Evolutionary conservation across 495 filamentous ascomycete species (phyloP).

Genomic region (Neurospora sp.): DNA sequence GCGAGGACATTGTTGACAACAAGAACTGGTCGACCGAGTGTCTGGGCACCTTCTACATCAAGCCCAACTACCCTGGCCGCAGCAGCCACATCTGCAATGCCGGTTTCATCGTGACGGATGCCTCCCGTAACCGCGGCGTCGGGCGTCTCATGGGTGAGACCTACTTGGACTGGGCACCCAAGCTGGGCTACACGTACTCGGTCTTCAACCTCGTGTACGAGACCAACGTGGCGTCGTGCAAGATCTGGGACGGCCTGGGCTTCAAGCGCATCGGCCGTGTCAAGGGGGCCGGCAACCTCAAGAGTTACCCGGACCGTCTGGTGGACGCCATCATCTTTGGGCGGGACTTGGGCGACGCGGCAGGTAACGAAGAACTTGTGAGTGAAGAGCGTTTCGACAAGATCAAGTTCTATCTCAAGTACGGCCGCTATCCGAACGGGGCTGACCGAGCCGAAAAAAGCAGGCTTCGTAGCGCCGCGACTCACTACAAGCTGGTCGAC

Average conservation of each 20-base stretch:
- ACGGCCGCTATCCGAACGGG: slow-evolving; percentile 84
- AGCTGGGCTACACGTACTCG: slow-evolving; percentile 88
- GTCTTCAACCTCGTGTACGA: slow-evolving; percentile 99
- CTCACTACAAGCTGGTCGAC: slow-evolving; percentile 82
- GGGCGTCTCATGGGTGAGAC: slow-evolving; percentile 88
- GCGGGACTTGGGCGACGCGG: slow-evolving; percentile 53
- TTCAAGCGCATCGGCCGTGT: slow-evolving; percentile 95
- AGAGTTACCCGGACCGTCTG: slow-evolving; percentile 66
- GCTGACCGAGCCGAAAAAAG: slow-evolving; percentile 94
- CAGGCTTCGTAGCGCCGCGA: slow-evolving; percentile 82
- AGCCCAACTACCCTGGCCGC: slow-evolving; percentile 93
- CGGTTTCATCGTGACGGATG: slow-evolving; percentile 87
- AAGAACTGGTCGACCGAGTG: slow-evolving; percentile 79
- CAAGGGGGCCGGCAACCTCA: slow-evolving; percentile 76
- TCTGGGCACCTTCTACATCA: slow-evolving; percentile 91
- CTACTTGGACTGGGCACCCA: slow-evolving; percentile 91
- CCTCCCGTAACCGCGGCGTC: slow-evolving; percentile 79
- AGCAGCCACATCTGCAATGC: slow-evolving; percentile 96
- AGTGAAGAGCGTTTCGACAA: slow-evolving; percentile 98
- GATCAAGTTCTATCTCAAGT: slow-evolving; percentile 93
- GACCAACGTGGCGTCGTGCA: slow-evolving; percentile 88
- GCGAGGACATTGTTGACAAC: slow-evolving; percentile 51
- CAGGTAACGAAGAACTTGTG: slow-evolving; percentile 69
- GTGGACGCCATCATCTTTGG: slow-evolving; percentile 97
- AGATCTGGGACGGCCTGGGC: slow-evolving; percentile 95